Base-by-base conservation (phyloP, 768 basidiomycete genomes). In the Boletus coccyginus region DNA sequence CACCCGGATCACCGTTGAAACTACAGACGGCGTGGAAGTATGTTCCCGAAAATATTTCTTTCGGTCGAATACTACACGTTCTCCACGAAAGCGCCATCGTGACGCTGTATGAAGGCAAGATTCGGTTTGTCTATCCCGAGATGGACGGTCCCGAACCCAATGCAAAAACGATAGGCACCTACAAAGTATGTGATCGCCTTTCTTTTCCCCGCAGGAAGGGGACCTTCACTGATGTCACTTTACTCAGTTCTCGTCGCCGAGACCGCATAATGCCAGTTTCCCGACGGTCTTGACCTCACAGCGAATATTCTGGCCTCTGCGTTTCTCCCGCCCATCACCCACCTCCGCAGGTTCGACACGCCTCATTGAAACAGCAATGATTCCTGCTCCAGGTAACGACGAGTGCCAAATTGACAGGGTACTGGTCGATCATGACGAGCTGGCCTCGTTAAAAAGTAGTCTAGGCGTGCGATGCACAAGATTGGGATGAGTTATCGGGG, bases 401-500 rank as follows among this genome's bases (percentile, higher is more conserved):
- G 61, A 63, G 42, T 17, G 57, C 44, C 47, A 66, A n/a, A 55
- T 68, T 9, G 42, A 60, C 29, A 68, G 62, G 43, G 17, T 60
- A 7, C 27, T 70, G 17, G 36, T 70, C 5, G 66, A 71, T 38
- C 55, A 68, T 8, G 60, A 67, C 8, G 68, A 70, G 13, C 17
- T 59, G 11, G 46, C 43, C 2, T 54, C 59, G 0, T 50, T 52
- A 13, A 51, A 31, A 3, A 55, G 62, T 4, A 36, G 55, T 33
- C 39, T 66, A 2, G n/a, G 53, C 61, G 13, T 60, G 62, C n/a
- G 64, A 68, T 33, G 58, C 61, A n/a, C 62, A 72, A 42, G 68
- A 72, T n/a, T 70, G 69, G 69, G 69, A 70, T 12, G 70, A 72
- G 49, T 35, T 70, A 8, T 64, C 70, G 1, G 69, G 68, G 5